These are phyloP conservation scores for Dothistroma septosporum DNA, from an alignment of 2,329 filamentous ascomycete genomes.

Conservation along the genomic window DNA sequence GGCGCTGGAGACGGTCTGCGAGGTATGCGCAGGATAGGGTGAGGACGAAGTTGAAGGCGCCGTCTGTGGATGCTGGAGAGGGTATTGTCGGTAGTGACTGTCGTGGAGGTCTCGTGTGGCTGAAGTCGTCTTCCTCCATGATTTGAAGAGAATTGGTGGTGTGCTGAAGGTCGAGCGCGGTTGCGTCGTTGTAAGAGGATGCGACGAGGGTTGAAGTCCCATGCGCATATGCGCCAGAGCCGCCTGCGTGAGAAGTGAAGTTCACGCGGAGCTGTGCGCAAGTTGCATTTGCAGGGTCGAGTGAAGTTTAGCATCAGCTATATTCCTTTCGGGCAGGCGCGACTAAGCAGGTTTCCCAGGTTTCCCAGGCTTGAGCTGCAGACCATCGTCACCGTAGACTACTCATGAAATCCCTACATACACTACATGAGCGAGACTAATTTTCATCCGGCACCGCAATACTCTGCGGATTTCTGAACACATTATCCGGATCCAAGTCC, in stretches of 20 bases:
- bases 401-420: not conserved
- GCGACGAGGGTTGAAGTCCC: not conserved
- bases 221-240: not conserved
- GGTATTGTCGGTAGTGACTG: no score
- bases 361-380: no score
- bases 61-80: no score
- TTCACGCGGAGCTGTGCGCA: not conserved
- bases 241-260: not conserved
- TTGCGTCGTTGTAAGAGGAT: no score
- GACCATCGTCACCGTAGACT: not conserved
- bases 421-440: not conserved
- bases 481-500: slow-evolving; percentile 31
- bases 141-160: no score
- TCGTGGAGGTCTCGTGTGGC: no score
- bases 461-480: slow-evolving; percentile 27
- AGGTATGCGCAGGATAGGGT: slow-evolving; percentile 23
- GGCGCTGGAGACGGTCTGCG: slow-evolving; percentile 26
- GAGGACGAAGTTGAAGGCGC: not conserved
- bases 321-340: not conserved
- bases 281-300: not conserved
- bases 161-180: no score
- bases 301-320: not conserved
- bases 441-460: not conserved
- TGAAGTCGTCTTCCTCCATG: no score
- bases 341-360: no score